A percentile compares a stretch with the other conserved stretches of the same genome.
These are phyloP conservation scores for Leccinellum albellum DNA, from an alignment of 768 basidiomycete genomes.

Conservation along the genomic window DNA sequence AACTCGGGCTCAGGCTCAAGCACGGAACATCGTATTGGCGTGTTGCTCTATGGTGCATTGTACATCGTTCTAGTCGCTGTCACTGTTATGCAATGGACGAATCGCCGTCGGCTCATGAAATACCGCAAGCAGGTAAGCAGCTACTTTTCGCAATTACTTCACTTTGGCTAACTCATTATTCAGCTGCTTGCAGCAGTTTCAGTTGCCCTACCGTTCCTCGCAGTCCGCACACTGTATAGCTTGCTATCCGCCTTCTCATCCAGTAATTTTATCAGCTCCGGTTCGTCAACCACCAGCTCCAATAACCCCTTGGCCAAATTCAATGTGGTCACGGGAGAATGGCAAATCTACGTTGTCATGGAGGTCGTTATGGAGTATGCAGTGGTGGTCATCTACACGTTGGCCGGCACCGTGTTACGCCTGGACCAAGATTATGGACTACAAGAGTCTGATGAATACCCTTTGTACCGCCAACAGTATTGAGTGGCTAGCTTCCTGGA, in stretches of 20 bases:
- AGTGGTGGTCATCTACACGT: constrained; percentile 42
- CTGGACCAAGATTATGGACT: constrained; percentile 32
- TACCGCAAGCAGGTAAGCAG: constrained; percentile 34
- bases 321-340: constrained; percentile 54
- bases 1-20: constrained; percentile 13
- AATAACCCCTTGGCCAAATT: constrained; percentile 44
- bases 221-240: constrained; percentile 44
- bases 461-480: constrained; percentile 34
- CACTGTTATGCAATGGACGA: constrained; percentile 49
- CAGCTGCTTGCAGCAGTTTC: constrained; percentile 58
- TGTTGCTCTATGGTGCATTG: constrained; percentile 30
- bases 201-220: constrained; percentile 56
- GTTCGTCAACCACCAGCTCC: constrained; percentile 16
- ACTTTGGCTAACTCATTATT: constrained; percentile 6
- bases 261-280: constrained; percentile 35
- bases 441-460: constrained; percentile 25
- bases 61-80: constrained; percentile 45
- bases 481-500: constrained; percentile 4
- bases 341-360: constrained; percentile 57
- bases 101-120: constrained; percentile 36
- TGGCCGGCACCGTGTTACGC: constrained; percentile 27
- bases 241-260: constrained; percentile 56
- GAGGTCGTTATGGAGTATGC: constrained; percentile 58
- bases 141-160: background rate
- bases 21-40: constrained; percentile 33